These are phyloP conservation scores for Rhodotorula taiwanensis DNA, from an alignment of 768 basidiomycete species.

Conservation along the genomic window DNA sequence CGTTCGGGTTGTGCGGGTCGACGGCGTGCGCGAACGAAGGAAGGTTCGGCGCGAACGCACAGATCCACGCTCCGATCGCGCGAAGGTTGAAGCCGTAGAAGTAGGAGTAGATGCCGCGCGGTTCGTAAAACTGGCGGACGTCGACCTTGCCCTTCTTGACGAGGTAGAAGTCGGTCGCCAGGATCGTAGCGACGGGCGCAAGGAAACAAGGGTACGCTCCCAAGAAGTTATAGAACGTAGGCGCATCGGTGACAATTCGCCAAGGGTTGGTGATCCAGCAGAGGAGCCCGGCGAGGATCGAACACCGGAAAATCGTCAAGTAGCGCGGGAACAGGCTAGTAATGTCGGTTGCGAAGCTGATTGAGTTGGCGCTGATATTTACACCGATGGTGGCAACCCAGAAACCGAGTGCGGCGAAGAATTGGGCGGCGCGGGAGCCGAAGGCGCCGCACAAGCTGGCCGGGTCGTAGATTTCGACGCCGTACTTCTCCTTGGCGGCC, in stretches of 20 bases:
- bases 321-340: constrained; percentile 41
- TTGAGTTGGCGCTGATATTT: constrained; percentile 33
- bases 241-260: constrained; percentile 40
- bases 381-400: constrained; percentile 9
- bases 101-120: constrained; percentile 41
- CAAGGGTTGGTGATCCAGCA: constrained; percentile 41
- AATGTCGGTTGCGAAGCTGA: constrained; percentile 42
- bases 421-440: constrained; percentile 14
- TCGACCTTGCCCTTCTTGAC: constrained; percentile 33
- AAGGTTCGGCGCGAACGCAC: constrained; percentile 41
- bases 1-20: constrained; percentile 20
- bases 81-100: constrained; percentile 41
- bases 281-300: constrained; percentile 40
- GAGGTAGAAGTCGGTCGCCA: constrained; percentile 37
- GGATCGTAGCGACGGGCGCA: constrained; percentile 40
- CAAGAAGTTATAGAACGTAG: neutral
- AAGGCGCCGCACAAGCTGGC: constrained; percentile 10
- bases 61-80: constrained; percentile 38
- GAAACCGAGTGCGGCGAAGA: constrained; percentile 6
- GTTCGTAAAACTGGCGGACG: constrained; percentile 38
- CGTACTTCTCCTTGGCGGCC: constrained; percentile 10
- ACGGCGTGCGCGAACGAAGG: constrained; percentile 43
- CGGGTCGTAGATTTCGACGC: constrained; percentile 10
- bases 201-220: constrained; percentile 40
- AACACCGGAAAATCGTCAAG: constrained; percentile 42